Base-by-base conservation (phyloP, 73 alveolate species). In the Halteria grandinella region DNA sequence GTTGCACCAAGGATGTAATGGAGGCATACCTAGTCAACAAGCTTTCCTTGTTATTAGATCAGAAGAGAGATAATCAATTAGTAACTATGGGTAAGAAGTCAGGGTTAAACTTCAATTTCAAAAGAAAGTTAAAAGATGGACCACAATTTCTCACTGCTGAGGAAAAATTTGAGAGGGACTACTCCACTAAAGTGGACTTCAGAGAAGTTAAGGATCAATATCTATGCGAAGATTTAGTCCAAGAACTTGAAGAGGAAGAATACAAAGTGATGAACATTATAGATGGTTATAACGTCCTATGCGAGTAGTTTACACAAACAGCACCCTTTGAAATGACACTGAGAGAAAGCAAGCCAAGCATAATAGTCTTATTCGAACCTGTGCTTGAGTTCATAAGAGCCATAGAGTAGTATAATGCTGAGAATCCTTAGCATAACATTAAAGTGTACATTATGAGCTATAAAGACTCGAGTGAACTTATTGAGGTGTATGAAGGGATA, bases 371-470 rank as follows among this genome's bases (percentile, higher is more conserved):
- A 12, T 34, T 50, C 28, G 85, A 73, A 27, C 75, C 74, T 10
- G 45, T 54, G 31, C 21, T 73, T 27, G 85, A 73, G 18, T 24
- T 54, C 32, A 32, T 73, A 25, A 73, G 85, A 37, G 49, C 41
- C 31, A 17, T 73, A 4, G 85, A 73, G 28, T 41, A 54, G 7
- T 54, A 34, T 36, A 73, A 73, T 73, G 74, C 74, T 25, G 69
- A 52, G 32, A 73, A 62, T 25, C 15, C 23, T 1, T 25, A 45
- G 4, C 39, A 66, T 11, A 6, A 3, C 6, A 5, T 66, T 1
- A 66, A 66, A 44, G 66, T 66, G 1, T 3, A 66, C 47, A 15
- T 66, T 3, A 21, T 66, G 53, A 66, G 43, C 40, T 66, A 5
- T 66, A 57, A 66, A 18, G 80, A 66, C 43, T 45, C 69, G 20